Base-by-base conservation (phyloP, 257 asterid genomes). In the Solanum commersonii region DNA sequence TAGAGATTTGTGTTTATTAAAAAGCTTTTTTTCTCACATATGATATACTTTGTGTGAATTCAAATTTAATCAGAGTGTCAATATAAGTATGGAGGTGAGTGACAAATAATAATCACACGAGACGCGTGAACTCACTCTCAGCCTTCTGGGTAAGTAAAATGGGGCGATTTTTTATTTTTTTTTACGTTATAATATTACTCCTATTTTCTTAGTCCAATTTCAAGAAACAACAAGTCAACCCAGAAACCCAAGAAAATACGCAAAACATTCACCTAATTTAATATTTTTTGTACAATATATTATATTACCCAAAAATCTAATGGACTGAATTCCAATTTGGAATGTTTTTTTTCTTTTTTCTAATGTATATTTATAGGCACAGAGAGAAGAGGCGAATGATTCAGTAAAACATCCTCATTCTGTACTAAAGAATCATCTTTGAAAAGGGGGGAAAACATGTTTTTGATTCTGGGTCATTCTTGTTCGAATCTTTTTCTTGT, bases 381-480 rank as follows among this genome's bases (percentile, higher is more conserved):
- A 83, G 89, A 29, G 89, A 56, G 86, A 76, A 37, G 79, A 88
- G 33, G 90, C 65, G 87, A 87, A 82, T 87, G 71, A 68, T 34
- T 68, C 60, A 34, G 15, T 76, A 74, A 79, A 29, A 52, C 71
- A 86, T 46, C 10, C 37, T 76, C 72, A 20, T 71, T 46, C 84
- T 82, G 29, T 82, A 18, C 70, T 49, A 9, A 44, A 82, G 67
- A 81, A 81, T 81, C 85, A 29, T 37, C 67, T 46, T 81, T 3
- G 37, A 46, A 81, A 76, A 81, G 29, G 20, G 42, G 31, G 22
- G 3, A 82, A 49, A 49, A 82, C 42, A 82, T 82, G 85, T 82
- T 82, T 31, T 27, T 82, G 73, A 82, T 88, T 94, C 92, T 88
- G 93, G 92, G 90, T 86, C 91, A 40, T 38, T 90, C 88, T 90